Evolutionary conservation across 2,329 filamentous ascomycete genomes (phyloP), one percentile per base, ranked within the genome.

Genomic region (Bipolaris victoriae): DNA sequence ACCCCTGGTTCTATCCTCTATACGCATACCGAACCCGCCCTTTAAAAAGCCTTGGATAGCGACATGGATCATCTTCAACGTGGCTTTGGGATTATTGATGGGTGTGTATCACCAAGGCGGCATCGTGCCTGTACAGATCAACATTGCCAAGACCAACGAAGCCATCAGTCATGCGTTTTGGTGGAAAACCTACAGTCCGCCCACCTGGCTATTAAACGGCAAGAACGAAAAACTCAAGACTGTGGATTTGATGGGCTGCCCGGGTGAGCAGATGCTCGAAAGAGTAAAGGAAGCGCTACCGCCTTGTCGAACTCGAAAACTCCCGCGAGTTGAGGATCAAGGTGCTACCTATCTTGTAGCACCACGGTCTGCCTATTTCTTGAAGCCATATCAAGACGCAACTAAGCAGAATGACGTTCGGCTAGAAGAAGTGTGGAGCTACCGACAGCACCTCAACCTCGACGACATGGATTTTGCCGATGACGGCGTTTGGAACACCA

Each of bases 131-230:
- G 87, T 86, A 6, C 90, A 94, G 68, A 86, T 90, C 0, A 91
- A 91, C 71, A 82, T 94, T 69, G 89, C 87, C 68, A 85, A 84
- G 52, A 87, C 90, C 63, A 82, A 85, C 4, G 88, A 73, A 18
- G 65, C 89, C 61, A 86, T 89, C 7, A 87, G 86, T 1, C 83
- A 88, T 33, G 88, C 88, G 3, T 82, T 90, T 49, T 94, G 90
- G 90, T 94, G 90, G 90, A 93, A 92, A 74, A 93, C 90, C 1
- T 93, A 93, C 72, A 90, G 88, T 72, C 90, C 90, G 16, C 90
- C 90, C 0, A 88, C 89, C 35, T 94, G 90, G 90, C 82, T 94
- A 18, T 80, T 93, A 6, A 89, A 92, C 63, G 88, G 89, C 52
- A 90, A 90, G 75, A 92, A 90, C 63, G 84, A 88, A 64, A 82